A percentile compares a stretch with the other conserved stretches of the same genome.
phyloP scores from a whole-genome alignment of 1,139 yeast genomes.

The Suhomyces bolitotheri region DNA sequence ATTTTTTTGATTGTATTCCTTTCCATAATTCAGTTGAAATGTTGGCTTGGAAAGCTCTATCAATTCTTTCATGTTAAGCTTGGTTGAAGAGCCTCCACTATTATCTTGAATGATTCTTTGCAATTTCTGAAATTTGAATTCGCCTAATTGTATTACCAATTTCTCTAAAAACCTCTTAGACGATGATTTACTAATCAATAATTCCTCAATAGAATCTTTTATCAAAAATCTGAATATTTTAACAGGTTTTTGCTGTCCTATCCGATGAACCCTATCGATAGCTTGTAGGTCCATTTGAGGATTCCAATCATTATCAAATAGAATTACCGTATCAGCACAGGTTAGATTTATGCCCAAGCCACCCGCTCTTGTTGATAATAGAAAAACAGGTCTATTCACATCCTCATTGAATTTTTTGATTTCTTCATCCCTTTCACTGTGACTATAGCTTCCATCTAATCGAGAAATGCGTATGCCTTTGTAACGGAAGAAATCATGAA shows the following conservation, averaged over 20 bases:
- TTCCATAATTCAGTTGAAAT: no score
- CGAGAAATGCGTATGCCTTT: slow-evolving; percentile 50
- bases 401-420: slow-evolving; percentile 54
- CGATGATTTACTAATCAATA: slow-evolving; percentile 72
- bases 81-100: slow-evolving; percentile 13
- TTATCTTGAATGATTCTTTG: slow-evolving; percentile 23
- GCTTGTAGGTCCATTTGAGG: slow-evolving; percentile 97
- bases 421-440: slow-evolving; percentile 62
- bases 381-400: slow-evolving; percentile 48
- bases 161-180: slow-evolving; percentile 78
- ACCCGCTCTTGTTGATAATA: slow-evolving; percentile 90
- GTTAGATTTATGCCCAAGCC: slow-evolving; percentile 88
- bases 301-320: slow-evolving; percentile 95
- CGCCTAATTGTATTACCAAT: slow-evolving; percentile 81
- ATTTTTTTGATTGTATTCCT: no score
- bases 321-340: slow-evolving; percentile 84
- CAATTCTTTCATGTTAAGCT: slow-evolving; percentile 28
- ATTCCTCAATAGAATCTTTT: slow-evolving; percentile 78
- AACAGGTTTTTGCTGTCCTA: slow-evolving; percentile 86
- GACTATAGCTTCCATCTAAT: slow-evolving; percentile 75
- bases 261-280: slow-evolving; percentile 91
- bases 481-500: slow-evolving; percentile 61
- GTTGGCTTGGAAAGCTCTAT: slow-evolving; percentile 31
- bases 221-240: slow-evolving; percentile 76
- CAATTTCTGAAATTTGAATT: slow-evolving; percentile 56